Percentiles rank a stretch among this genome's conserved stretches.
Conservation (phyloP, 257 asterid genomes). For the Nicotiana tomentosiformis region DNA sequence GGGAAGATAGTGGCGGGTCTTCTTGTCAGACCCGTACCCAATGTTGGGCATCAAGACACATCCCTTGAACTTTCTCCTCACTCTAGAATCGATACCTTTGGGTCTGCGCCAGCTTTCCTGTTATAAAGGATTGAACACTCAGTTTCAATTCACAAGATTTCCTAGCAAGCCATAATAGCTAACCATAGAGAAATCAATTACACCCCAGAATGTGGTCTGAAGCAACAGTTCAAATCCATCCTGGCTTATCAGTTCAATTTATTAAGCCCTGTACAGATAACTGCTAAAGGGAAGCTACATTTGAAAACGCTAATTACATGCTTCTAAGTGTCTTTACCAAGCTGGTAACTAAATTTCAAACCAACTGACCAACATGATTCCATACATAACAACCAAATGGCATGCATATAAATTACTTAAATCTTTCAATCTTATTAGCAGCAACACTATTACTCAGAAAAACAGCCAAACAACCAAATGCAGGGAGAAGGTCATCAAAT, state of each 20-base stretch:
- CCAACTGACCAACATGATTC: neutral
- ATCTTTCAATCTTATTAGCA: no score
- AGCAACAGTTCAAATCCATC: neutral
- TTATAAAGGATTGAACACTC: neutral
- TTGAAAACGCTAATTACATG: neutral
- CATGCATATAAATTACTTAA: neutral
- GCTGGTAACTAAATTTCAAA: neutral
- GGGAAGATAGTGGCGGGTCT: conserved; percentile 10
- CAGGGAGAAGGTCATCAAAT: no score
- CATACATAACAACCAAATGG: neutral
- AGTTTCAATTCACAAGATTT: neutral
- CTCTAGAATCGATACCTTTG: conserved; percentile 67
- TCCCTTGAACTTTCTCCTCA: conserved; percentile 11
- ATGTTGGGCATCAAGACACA: conserved; percentile 9
- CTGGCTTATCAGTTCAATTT: neutral
- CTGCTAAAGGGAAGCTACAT: neutral
- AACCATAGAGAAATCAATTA: neutral
- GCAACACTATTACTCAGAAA: no score
- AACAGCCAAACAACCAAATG: no score
- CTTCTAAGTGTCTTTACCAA: no score
- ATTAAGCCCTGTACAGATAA: neutral
- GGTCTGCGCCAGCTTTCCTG: conserved; percentile 78
- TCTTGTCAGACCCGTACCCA: conserved; percentile 8
- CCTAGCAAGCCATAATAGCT: neutral
- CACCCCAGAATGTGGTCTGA: neutral